These are phyloP conservation scores for Metarhizium brunneum DNA, from an alignment of 2,329 filamentous ascomycete species.

Conservation along the genomic window DNA sequence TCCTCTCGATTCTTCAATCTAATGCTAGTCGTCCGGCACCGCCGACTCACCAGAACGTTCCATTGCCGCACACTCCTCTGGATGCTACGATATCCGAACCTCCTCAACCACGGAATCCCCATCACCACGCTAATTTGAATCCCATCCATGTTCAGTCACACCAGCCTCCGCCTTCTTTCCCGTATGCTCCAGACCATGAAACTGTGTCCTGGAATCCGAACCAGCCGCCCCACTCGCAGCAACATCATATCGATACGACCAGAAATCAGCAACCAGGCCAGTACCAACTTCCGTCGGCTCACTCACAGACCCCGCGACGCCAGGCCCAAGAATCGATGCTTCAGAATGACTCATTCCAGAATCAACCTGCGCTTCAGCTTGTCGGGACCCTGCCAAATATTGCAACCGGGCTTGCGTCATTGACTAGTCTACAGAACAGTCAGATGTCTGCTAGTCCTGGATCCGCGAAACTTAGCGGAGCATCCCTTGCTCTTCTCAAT, in stretches of 20 bases:
- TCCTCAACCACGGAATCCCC: conserved; percentile 46
- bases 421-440: conserved; percentile 3
- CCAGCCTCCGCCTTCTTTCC: conserved; percentile 23
- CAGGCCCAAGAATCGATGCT: conserved; percentile 46
- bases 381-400: neutral
- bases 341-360: conserved; percentile 24
- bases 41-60: conserved; percentile 11
- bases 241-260: conserved; percentile 11
- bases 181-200: conserved; percentile 13
- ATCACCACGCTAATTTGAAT: conserved; percentile 41
- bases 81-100: conserved; percentile 43
- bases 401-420: neutral
- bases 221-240: conserved; percentile 10
- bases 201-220: conserved; percentile 9
- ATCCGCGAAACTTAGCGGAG: conserved; percentile 26
- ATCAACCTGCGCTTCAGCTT: conserved; percentile 4
- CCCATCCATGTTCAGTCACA: conserved; percentile 24
- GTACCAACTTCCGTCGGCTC: conserved; percentile 17
- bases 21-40: conserved; percentile 13
- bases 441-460: conserved; percentile 3
- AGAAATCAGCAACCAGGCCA: conserved; percentile 15
- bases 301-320: conserved; percentile 44
- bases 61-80: conserved; percentile 40
- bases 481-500: conserved; percentile 34
- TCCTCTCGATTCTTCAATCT: conserved; percentile 44